Evolutionary conservation across 768 basidiomycete species (phyloP).

Genomic region (Kwoniella shandongensis): DNA sequence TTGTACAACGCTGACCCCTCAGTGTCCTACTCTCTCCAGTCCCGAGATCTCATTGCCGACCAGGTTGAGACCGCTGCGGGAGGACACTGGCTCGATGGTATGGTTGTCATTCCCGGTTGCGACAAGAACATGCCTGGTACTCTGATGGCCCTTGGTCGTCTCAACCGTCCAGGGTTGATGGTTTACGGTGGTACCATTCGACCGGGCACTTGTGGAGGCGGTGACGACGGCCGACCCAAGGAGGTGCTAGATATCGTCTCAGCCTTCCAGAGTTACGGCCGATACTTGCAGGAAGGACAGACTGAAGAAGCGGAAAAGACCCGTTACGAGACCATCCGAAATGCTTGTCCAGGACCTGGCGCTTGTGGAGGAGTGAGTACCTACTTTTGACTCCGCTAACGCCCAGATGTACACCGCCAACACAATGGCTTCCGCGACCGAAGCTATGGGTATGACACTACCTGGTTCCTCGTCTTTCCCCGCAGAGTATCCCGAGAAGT

Average conservation of each 20-base stretch:
- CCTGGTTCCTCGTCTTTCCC: constrained; percentile 97
- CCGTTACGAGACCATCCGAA: constrained; percentile 81
- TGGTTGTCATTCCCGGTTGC: constrained; percentile 95
- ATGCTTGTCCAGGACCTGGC: constrained; percentile 96
- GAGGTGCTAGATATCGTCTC: constrained; percentile 93
- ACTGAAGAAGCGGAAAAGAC: constrained; percentile 77
- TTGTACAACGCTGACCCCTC: neutral
- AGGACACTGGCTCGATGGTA: constrained; percentile 96
- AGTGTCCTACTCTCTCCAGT: constrained; percentile 75
- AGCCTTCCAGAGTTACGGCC: constrained; percentile 96
- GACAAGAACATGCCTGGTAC: constrained; percentile 99
- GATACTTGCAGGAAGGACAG: constrained; percentile 85
- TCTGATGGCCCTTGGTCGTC: constrained; percentile 89
- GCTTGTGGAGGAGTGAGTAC: constrained; percentile 90
- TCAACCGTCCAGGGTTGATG: constrained; percentile 96
- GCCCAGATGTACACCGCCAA: constrained; percentile 96
- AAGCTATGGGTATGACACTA: constrained; percentile 92
- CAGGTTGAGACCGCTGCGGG: constrained; percentile 93
- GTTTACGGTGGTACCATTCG: constrained; percentile 95
- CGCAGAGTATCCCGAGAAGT: constrained; percentile 86
- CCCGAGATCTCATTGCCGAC: constrained; percentile 95
- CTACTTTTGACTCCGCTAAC: constrained; percentile 1
- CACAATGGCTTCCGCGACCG: constrained; percentile 94
- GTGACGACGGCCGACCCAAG: constrained; percentile 51
- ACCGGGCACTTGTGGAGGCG: constrained; percentile 83